Evolutionary conservation across 305 asterid species (phyloP), one percentile per base, ranked within the genome.

Genomic region (Solanum hybrid): DNA sequence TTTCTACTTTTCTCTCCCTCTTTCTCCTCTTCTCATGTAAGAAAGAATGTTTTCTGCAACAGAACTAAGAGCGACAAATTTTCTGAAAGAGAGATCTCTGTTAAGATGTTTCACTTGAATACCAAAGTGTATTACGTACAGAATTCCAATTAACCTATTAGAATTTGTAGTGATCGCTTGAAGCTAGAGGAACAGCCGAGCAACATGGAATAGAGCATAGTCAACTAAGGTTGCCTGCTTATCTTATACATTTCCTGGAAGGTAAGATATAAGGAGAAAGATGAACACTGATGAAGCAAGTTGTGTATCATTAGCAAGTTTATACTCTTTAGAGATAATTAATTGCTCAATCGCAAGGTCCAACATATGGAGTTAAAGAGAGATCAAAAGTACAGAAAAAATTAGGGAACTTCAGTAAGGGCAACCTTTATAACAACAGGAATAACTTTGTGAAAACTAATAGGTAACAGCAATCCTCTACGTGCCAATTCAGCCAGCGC

Each of bases 401-500:
- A 24, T n/a, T 20, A 24, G 89, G 90, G 89, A 85, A 73, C 91
- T 79, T 87, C 37, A 42, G 36, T 86, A 89, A 89, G 71, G 26
- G 36, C 66, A 80, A 95, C 99, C 98, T 97, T 96, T 92, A 95
- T 92, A 86, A 97, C 95, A 90, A 97, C 97, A 85, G 99, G 99
- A 89, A 95, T 94, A 93, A 97, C 98, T 94, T 96, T 96, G 82
- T 95, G 95, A 91, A 97, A 95, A 91, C 96, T 96, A 90, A 93
- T 86, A 88, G 99, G 99, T 79, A 97, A 91, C 90, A 97, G 97
- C 91, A 97, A 93, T 89, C 99, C 99, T 94, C 99, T 93, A 85
- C 98, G 99, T 87, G 99, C 98, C 93, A 97, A 93, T 93, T 97
- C 99, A 89, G 99, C 99, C 93, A 96, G 92, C 84, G 99, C 99